These are phyloP conservation scores for Stagonosporopsis tanaceti DNA, from an alignment of 2,329 filamentous ascomycete species.

Conservation along the genomic window DNA sequence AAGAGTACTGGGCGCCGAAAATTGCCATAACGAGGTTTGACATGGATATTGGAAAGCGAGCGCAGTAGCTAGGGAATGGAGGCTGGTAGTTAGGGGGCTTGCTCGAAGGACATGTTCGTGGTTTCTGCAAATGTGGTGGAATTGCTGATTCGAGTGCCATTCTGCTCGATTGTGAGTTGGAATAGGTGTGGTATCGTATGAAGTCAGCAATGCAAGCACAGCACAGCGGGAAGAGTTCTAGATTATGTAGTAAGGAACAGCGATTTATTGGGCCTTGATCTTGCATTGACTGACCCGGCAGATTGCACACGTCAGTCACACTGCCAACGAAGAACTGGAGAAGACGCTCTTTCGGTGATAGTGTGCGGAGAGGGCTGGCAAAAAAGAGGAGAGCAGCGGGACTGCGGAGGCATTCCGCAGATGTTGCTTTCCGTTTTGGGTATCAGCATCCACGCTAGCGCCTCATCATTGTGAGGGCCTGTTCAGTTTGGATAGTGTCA, in stretches of 20 bases:
- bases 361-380: neutral
- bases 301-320: neutral
- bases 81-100: constrained; percentile 37
- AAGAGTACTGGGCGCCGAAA: constrained; percentile 43
- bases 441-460: neutral
- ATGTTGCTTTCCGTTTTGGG: neutral
- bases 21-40: constrained; percentile 47
- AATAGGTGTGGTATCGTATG: neutral
- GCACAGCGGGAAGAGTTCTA: neutral
- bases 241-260: neutral
- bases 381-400: neutral
- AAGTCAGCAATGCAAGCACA: neutral
- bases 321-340: neutral
- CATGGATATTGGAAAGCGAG: constrained; percentile 43
- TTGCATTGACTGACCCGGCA: neutral
- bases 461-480: too few relatives aligned
- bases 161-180: constrained; percentile 9
- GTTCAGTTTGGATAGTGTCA: too few relatives aligned
- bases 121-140: constrained; percentile 28
- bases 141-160: constrained; percentile 33
- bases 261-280: neutral
- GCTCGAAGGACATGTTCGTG: constrained; percentile 28
- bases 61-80: constrained; percentile 43
- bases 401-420: neutral
- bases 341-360: neutral